Evolutionary conservation across 2,329 filamentous ascomycete genomes (phyloP), one percentile per base, ranked within the genome.

Genomic region (Incumbomyces lentus): DNA sequence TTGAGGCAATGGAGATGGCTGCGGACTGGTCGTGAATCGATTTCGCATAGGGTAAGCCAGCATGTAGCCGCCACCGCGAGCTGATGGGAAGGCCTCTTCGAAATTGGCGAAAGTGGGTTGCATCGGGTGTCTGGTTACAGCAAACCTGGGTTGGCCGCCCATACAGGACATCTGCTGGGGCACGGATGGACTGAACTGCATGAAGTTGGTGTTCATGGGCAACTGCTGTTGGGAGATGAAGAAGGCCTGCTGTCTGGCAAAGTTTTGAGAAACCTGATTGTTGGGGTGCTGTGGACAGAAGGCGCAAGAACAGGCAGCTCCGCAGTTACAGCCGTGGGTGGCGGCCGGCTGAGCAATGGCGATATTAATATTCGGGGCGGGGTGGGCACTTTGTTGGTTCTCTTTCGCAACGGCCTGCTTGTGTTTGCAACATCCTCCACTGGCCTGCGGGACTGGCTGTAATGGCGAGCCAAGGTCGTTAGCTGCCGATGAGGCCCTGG

Each of bases 201-300:
- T 49, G 26, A 52, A 37, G 12, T 40, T 42, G 30, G 49, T 37
- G 34, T 46, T 42, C 18, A 44, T 44, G 14, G 39, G 18, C 22
- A 48, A 52, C 13, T 36, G 50, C 31, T 55, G 51, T 36, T 55
- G 47, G 3, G 53, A 49, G 19, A 55, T 46, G 29, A 54, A 52
- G 38, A 50, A 50, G 37, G 52, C 52, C 38, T 55, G 51, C 31
- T 52, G 52, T 34, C 51, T 50, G 3, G 48, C 50, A 18, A 52
- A 46, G 33, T 53, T 51, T 44, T 51, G 51, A 3, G 55, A 55
- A 8, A 55, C 52, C 11, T 47, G 41, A 30, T 56, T 58, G 51
- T 57, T 56, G 17, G 56, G 55, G 48, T 58, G 56, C 19, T 56
- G 50, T 12, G 55, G 55, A 50, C 56, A 58, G 42, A 55, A 56